phyloP scores from a whole-genome alignment of 2,329 filamentous ascomycete species.

The Aureobasidium mangrovei region DNA sequence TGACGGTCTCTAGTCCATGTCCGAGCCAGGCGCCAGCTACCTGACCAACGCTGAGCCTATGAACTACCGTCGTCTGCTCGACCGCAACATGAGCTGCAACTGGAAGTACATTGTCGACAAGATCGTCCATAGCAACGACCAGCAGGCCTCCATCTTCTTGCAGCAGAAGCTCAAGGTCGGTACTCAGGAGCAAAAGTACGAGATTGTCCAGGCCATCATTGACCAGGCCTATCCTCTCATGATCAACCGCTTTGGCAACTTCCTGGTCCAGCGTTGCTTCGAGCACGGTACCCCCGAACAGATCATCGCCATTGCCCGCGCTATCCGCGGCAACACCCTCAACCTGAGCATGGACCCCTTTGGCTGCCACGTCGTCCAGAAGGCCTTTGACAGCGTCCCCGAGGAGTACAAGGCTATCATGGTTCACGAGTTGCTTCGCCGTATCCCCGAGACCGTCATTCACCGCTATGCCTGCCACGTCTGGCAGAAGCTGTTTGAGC shows the following conservation, averaged over 20 bases:
- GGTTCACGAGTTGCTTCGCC: constrained; percentile 93
- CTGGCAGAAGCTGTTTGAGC: constrained; percentile 98
- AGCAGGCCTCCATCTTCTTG: constrained; percentile 96
- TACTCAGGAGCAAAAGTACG: constrained; percentile 89
- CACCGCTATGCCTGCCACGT: constrained; percentile 98
- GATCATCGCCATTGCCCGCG: constrained; percentile 86
- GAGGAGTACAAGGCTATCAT: constrained; percentile 97
- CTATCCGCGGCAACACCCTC: constrained; percentile 88
- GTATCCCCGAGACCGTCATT: constrained; percentile 95
- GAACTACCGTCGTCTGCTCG: constrained; percentile 90
- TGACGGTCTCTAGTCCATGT: constrained; percentile 16
- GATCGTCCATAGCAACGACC: constrained; percentile 98
- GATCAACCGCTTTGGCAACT: constrained; percentile 98
- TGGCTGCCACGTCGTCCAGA: constrained; percentile 95
- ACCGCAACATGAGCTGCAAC: constrained; percentile 94
- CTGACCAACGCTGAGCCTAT: constrained; percentile 81
- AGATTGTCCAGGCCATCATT: constrained; percentile 94
- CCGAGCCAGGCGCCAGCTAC: constrained; percentile 51
- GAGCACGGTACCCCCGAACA: constrained; percentile 95
- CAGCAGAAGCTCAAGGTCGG: constrained; percentile 98
- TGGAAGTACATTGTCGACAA: constrained; percentile 99
- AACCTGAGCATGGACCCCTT: constrained; percentile 97
- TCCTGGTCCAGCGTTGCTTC: constrained; percentile 96
- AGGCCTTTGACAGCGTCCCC: constrained; percentile 94
- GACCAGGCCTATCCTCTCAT: constrained; percentile 90